Evolutionary conservation across 1,139 yeast species (phyloP).

Genomic region (Lodderomyces parapsilosis): DNA sequence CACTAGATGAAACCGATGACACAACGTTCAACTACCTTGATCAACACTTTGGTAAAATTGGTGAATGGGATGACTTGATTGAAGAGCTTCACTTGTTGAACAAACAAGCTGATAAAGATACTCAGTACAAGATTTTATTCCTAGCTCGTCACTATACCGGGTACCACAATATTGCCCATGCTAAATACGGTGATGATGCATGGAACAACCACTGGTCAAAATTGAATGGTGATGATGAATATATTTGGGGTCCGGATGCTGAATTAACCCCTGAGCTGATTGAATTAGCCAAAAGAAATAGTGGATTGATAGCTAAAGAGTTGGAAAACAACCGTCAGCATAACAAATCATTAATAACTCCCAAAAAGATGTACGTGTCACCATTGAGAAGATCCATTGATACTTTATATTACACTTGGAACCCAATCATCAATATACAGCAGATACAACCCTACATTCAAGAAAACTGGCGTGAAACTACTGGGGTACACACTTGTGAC

Average conservation of each 20-base stretch:
- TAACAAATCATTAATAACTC: constrained; percentile 22
- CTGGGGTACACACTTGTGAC: constrained; percentile 47
- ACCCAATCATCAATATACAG: constrained; percentile 27
- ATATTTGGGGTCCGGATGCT: constrained; percentile 51
- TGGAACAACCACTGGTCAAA: constrained; percentile 48
- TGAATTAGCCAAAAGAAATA: constrained; percentile 36
- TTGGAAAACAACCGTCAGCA: constrained; percentile 13
- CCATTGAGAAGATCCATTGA: constrained; percentile 41
- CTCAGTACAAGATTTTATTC: constrained; percentile 37
- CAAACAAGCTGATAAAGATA: constrained; percentile 19
- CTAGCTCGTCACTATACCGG: constrained; percentile 51
- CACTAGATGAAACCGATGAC: constrained; percentile 36
- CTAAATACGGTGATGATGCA: constrained; percentile 39
- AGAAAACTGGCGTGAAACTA: constrained; percentile 44
- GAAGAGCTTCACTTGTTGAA: constrained; percentile 30
- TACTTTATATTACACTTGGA: constrained; percentile 35
- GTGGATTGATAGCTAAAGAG: constrained; percentile 24
- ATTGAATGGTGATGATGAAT: constrained; percentile 41
- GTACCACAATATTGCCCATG: constrained; percentile 44
- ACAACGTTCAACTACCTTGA: constrained; percentile 35
- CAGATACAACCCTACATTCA: constrained; percentile 31
- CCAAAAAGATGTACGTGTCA: constrained; percentile 33
- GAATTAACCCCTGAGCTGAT: constrained; percentile 41
- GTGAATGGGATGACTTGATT: constrained; percentile 33
- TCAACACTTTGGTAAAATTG: constrained; percentile 38